Base-by-base conservation (phyloP, 805 yeast species). In the Barnettozyma wickerhamii region DNA sequence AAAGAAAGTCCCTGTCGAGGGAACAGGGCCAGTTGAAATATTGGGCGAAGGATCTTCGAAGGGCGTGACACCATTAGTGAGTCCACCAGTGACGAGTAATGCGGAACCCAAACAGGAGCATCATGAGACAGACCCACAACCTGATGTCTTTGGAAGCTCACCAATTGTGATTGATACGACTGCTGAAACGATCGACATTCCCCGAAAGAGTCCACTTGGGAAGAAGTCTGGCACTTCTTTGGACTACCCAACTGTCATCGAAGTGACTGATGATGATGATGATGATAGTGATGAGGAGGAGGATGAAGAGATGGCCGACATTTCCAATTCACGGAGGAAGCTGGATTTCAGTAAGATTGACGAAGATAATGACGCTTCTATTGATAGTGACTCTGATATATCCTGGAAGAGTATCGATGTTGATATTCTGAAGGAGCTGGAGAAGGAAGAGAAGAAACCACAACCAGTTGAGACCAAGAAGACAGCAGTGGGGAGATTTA, bases 281-380 rank as follows among this genome's bases (percentile, higher is more conserved):
- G 26, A 23, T 23, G 26, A 23, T 10, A n/a, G n/a, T n/a, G n/a
- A n/a, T n/a, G n/a, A n/a, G n/a, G n/a, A n/a, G n/a, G n/a, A n/a
- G 15, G 39, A 36, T 30, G 32, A n/a, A 21, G 39, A 30, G 7
- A 30, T 35, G 26, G 29, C 18, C 9, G 34, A 37, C 21, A 7
- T 30, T 3, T 19, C 29, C 30, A 30, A 26, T 14, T 18, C 40
- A 4, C 30, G 24, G 19, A 37, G 35, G 24, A 37, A 23, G 21
- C 13, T 37, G 18, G 35, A 37, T 13, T 37, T 37, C 17, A 30
- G 18, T 17, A 23, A 10, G 10, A 9, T 30, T 13, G 6, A 14
- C 3, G 13, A 20, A 15, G 29, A 17, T 4, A 19, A 9, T 3
- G 15, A 9, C n/a, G n/a, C n/a, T n/a, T n/a, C n/a, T n/a, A n/a